Conservation (phyloP, 208 protist species). For the Leishmania tropica region DNA sequence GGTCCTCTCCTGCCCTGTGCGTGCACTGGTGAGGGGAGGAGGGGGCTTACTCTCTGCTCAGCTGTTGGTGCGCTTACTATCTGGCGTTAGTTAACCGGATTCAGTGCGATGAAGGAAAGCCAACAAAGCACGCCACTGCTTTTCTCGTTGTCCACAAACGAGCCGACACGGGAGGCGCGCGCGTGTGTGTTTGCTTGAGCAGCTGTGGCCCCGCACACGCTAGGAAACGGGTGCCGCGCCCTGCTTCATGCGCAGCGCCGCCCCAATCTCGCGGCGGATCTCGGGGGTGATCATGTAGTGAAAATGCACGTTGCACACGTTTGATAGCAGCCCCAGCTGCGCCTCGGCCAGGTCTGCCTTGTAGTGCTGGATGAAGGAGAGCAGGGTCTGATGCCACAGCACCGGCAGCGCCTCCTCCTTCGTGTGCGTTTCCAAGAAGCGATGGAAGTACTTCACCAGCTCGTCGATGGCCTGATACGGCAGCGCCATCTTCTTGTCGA, state of each 20-base stretch:
- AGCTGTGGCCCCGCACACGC: no score
- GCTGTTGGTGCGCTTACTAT: not conserved
- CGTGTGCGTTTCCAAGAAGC: constrained; percentile 83
- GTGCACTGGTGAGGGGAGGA: not conserved
- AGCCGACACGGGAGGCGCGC: not conserved
- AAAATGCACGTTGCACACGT: constrained; percentile 84
- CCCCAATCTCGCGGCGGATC: constrained; percentile 77
- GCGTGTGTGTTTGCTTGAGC: not conserved
- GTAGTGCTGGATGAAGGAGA: constrained; percentile 94
- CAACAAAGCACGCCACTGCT: not conserved
- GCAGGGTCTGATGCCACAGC: constrained; percentile 97
- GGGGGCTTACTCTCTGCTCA: not conserved
- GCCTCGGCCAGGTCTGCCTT: constrained; percentile 82
- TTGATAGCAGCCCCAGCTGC: constrained; percentile 71
- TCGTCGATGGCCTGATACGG: constrained; percentile 96
- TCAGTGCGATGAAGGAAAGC: not conserved
- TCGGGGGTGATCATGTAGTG: constrained; percentile 91
- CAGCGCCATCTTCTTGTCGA: constrained; percentile 99
- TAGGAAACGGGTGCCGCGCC: constrained; percentile 6
- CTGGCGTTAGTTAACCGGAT: constrained; percentile 15
- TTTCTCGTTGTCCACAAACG: not conserved
- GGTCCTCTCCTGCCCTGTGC: not conserved
- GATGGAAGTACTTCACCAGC: constrained; percentile 96
- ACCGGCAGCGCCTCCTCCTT: constrained; percentile 92
- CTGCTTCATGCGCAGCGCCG: constrained; percentile 42